Conservation (phyloP, 2,329 filamentous ascomycete genomes). For the Venturia nashicola region DNA sequence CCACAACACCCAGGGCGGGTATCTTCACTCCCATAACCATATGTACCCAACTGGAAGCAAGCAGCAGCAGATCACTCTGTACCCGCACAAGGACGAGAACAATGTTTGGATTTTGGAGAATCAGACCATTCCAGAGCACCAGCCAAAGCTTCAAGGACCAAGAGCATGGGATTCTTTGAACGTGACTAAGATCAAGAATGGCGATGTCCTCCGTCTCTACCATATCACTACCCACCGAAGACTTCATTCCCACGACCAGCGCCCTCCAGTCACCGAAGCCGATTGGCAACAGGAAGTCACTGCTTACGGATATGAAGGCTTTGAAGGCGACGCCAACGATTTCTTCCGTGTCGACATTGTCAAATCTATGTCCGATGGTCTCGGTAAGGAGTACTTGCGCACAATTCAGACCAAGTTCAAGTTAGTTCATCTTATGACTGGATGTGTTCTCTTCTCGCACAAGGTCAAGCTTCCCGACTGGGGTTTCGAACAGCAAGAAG, state of each 20-base stretch:
- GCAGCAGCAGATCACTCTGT: slow-evolving; percentile 96
- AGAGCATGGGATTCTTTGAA: slow-evolving; percentile 67
- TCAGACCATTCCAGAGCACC: slow-evolving; percentile 80
- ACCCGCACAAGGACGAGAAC: slow-evolving; percentile 98
- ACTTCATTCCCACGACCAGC: slow-evolving; percentile 91
- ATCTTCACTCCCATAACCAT: slow-evolving; percentile 88
- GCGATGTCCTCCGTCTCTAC: slow-evolving; percentile 69
- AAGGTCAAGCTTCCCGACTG: slow-evolving; percentile 98
- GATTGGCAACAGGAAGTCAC: slow-evolving; percentile 90
- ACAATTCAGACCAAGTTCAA: slow-evolving; percentile 97
- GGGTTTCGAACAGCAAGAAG: slow-evolving; percentile 97
- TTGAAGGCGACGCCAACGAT: slow-evolving; percentile 93
- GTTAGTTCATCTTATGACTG: slow-evolving; percentile 92
- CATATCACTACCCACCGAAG: slow-evolving; percentile 75
- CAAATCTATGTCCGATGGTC: slow-evolving; percentile 71
- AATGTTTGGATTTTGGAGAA: slow-evolving; percentile 93
- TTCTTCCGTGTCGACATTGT: slow-evolving; percentile 91
- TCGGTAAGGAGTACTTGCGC: slow-evolving; percentile 72
- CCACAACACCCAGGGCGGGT: slow-evolving; percentile 94
- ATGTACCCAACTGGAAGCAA: slow-evolving; percentile 98
- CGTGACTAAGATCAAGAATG: slow-evolving; percentile 64
- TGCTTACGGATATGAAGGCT: slow-evolving; percentile 93
- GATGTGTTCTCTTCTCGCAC: slow-evolving; percentile 92
- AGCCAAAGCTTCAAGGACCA: slow-evolving; percentile 67
- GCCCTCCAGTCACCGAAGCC: slow-evolving; percentile 35